phyloP scores from a whole-genome alignment of 106 monocot genomes.

The Amphibolis antarctica region DNA sequence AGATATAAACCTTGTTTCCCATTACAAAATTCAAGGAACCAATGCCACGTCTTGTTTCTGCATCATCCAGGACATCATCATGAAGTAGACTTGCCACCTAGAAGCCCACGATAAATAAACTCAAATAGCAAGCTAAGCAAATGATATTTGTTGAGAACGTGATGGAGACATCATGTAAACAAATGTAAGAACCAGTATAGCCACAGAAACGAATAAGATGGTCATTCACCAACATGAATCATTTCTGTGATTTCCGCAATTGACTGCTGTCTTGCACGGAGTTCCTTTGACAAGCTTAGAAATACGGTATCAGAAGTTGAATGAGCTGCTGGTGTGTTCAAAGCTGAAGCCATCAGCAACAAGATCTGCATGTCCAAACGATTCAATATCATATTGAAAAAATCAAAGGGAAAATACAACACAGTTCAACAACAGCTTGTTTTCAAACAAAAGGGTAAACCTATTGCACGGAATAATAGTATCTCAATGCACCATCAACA shows the following conservation, averaged over 20 bases:
- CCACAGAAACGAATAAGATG: not conserved
- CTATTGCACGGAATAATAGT: too few relatives aligned
- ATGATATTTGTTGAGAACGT: not conserved
- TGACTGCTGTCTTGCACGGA: constrained; percentile 62
- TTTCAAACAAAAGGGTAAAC: not conserved
- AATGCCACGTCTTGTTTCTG: constrained; percentile 89
- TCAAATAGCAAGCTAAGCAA: not conserved
- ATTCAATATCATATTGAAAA: not conserved
- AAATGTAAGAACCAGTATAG: too few relatives aligned
- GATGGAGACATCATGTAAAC: too few relatives aligned
- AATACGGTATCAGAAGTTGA: constrained; percentile 29
- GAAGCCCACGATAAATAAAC: constrained; percentile 1
- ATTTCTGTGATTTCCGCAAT: constrained; percentile 96
- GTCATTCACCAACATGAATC: constrained; percentile 79
- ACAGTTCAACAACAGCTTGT: not conserved
- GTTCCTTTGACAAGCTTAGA: constrained; percentile 28
- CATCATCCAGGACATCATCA: constrained; percentile 98
- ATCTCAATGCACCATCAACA: not conserved
- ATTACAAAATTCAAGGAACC: constrained; percentile 81
- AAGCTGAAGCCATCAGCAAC: constrained; percentile 78
- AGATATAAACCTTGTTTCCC: constrained; percentile 82
- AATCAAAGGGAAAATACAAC: not conserved
- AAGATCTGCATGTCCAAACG: constrained; percentile 45
- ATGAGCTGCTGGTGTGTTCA: constrained; percentile 46
- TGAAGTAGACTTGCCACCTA: constrained; percentile 98